Percentiles rank a stretch among this genome's conserved stretches.
These are phyloP conservation scores for Phycomyces blakesleeanus DNA, from an alignment of 192 early-diverging fungal genomes.

Conservation along the genomic window DNA sequence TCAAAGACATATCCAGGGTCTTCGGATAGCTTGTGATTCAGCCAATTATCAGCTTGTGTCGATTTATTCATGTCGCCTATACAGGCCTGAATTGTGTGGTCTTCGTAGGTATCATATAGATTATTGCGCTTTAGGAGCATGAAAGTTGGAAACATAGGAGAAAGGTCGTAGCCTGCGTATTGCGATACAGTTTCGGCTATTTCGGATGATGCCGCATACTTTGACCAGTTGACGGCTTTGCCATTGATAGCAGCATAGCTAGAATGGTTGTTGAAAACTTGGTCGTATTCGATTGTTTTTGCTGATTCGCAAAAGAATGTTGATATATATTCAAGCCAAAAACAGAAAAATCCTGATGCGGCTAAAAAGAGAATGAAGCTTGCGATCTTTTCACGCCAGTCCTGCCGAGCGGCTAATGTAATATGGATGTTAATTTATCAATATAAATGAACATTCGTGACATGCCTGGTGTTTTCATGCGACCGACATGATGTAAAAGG, in stretches of 20 bases:
- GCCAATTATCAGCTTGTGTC: constrained; percentile 29
- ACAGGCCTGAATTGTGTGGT: constrained; percentile 19
- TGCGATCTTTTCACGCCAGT: constrained; percentile 36
- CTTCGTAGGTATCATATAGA: constrained; percentile 9
- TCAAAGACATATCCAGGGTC: constrained; percentile 26
- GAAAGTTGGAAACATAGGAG: constrained; percentile 34
- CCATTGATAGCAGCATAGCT: constrained; percentile 27
- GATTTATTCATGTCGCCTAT: constrained; percentile 19
- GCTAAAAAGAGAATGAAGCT: constrained; percentile 15
- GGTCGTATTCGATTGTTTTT: constrained; percentile 15
- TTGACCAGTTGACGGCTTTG: constrained; percentile 22
- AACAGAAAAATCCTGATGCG: constrained; percentile 19
- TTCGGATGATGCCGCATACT: constrained; percentile 1
- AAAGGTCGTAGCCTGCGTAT: constrained; percentile 31
- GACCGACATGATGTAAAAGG: background rate
- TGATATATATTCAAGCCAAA: constrained; percentile 35
- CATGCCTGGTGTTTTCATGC: constrained; percentile 5
- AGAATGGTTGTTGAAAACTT: constrained; percentile 6
- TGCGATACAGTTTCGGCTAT: constrained; percentile 22
- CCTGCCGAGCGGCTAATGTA: constrained; percentile 19
- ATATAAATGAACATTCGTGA: background rate
- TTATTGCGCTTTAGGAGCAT: constrained; percentile 20
- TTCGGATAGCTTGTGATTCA: constrained; percentile 21
- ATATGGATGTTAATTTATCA: background rate
- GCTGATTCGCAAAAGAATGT: constrained; percentile 33